phyloP scores from a whole-genome alignment of 2,329 filamentous ascomycete genomes.

The Shiraia sp. region DNA sequence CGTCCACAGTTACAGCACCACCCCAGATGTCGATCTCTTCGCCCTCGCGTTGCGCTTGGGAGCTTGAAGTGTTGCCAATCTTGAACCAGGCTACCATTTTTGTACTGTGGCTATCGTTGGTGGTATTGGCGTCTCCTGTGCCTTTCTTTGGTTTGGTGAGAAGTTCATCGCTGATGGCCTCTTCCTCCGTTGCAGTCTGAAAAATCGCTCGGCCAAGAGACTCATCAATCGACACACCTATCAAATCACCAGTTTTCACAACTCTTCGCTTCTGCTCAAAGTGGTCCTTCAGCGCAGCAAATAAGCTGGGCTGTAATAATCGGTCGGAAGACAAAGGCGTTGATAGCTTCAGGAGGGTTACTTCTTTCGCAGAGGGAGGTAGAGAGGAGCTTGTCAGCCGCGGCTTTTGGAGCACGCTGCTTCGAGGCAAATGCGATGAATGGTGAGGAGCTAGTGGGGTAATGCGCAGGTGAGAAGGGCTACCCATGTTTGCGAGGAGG shows the following conservation, averaged over 20 bases:
- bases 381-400: constrained; percentile 50
- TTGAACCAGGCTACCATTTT: constrained; percentile 84
- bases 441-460: constrained; percentile 66
- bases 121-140: constrained; percentile 17
- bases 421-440: constrained; percentile 34
- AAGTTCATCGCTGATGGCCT: constrained; percentile 58
- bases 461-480: constrained; percentile 76
- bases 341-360: constrained; percentile 84
- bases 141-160: constrained; percentile 53
- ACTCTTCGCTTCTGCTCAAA: constrained; percentile 83
- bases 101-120: constrained; percentile 17
- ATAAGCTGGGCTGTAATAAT: constrained; percentile 80
- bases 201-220: constrained; percentile 80
- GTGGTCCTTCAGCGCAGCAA: constrained; percentile 84
- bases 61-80: constrained; percentile 67
- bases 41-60: constrained; percentile 59
- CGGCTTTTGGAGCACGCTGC: constrained; percentile 46
- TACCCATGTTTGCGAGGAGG: constrained; percentile 81
- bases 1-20: constrained; percentile 82
- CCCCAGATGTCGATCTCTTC: constrained; percentile 78
- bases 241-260: constrained; percentile 82
- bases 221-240: constrained; percentile 88
- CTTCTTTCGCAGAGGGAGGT: constrained; percentile 71
- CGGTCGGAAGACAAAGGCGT: constrained; percentile 88
- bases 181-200: constrained; percentile 73